Evolutionary conservation across 495 filamentous ascomycete species (phyloP), one percentile per base, ranked within the genome.

Genomic region (Hypoxylon trugodes): DNA sequence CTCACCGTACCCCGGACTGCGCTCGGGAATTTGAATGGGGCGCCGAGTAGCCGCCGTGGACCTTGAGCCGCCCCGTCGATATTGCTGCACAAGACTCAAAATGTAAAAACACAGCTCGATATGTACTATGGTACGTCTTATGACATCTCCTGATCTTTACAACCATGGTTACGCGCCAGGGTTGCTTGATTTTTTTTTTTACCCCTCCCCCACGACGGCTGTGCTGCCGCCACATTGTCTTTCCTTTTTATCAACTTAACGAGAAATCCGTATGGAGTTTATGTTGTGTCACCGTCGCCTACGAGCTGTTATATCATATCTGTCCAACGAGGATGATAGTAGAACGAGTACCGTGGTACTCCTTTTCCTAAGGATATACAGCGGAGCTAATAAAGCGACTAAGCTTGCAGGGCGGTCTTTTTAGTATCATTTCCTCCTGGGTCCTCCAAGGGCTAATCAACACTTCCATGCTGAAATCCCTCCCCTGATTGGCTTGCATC

Each of bases 121-220:
- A 35, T 59, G 42, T 47, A 58, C 32, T 24, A 38, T 19, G 19
- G 35, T 55, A 49, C 53, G 42, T 58, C 58, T 67, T 18, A 61
- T 67, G 64, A 67, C 58, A 42, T 67, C 53, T 62, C 51, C 64
- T 67, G 64, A 67, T 67, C 53, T 61, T n/a, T 41, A 52, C 26
- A 48, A 41, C 33, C 58, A 53, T 61, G 51, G 46, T 43, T 56
- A 26, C 40, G 57, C 41, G 18, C 51, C 30, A 61, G 57, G 63
- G 57, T 48, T 58, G 40, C 46, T 58, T 35, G 30, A 61, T 40
- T 12, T 46, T 40, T 30, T 40, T 12, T 46, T 40, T 30, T 32
- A 51, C 38, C 37, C 51, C 30, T 30, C 22, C 48, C 52, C 46
- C 37, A 21, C 30, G 16, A n/a, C 15, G 13, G 57, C 21, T 10